Evolutionary conservation across 2,329 filamentous ascomycete species (phyloP), one percentile per base, ranked within the genome.

Genomic region (Fusarium xylarioides): DNA sequence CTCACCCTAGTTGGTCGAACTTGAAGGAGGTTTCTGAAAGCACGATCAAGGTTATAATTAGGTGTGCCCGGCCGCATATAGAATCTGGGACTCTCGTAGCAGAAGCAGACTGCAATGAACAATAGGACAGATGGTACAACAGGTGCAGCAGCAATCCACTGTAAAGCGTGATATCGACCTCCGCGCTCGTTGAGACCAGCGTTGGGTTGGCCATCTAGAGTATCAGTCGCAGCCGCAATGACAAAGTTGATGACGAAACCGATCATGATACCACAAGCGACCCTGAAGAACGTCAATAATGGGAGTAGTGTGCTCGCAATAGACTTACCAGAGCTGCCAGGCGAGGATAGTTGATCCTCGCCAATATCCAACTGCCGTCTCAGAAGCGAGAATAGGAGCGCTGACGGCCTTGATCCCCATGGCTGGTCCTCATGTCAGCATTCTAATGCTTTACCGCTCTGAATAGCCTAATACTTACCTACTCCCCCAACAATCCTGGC

Each of bases 351-450:
- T 83, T 18, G 83, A 85, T 4, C 85, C 85, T 74, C 85, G 80
- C 85, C 85, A 86, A 68, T 83, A 86, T 0, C 84, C 83, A 19
- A 85, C 80, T 0, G 85, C 83, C 0, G 84, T 85, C 73, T 86
- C 85, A 12, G 83, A 83, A 5, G 84, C 85, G 5, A 86, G 78
- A 21, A 86, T 85, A 2, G 85, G 83, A 0, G 85, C 84, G 42
- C 84, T 86, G 40, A 86, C 84, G 1, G 85, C 85, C 67, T 86
- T 86, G 32, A 86, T 80, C 0, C 85, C 85, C 85, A 86, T 86
- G 2, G 83, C 85, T 75, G 50, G 30, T 15, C 3, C 4, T 11
- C 5, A 54, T 23, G 21, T 55, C 32, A 63, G 43, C n/a, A 30
- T 54, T n/a, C 4, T 10, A 54, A 54, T 54, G 19, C 14, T 28